Evolutionary conservation across 192 early-diverging fungal species (phyloP).

Genomic region (Dispira simplex): DNA sequence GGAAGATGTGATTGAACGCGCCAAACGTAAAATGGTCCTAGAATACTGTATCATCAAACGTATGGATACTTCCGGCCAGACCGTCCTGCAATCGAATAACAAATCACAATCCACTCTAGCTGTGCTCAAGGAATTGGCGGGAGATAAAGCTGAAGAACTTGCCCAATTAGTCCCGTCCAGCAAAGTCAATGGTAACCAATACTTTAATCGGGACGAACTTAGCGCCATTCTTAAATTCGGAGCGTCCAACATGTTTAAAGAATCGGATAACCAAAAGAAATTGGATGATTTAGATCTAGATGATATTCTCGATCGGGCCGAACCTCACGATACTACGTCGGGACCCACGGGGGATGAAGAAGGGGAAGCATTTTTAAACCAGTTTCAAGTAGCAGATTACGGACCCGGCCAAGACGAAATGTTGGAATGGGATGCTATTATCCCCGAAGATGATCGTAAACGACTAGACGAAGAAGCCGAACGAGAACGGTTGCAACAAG

Average conservation of each 20-base stretch:
- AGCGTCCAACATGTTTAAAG: conserved; percentile 92
- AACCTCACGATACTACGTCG: conserved; percentile 69
- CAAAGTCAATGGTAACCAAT: conserved; percentile 1
- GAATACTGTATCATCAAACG: conserved; percentile 99
- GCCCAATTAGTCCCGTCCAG: neutral
- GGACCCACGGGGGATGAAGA: conserved; percentile 33
- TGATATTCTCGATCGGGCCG: conserved; percentile 91
- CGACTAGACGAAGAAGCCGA: conserved; percentile 49
- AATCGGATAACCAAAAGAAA: conserved; percentile 48
- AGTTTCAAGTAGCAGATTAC: conserved; percentile 90
- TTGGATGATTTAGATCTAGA: conserved; percentile 94
- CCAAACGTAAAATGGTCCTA: conserved; percentile 98
- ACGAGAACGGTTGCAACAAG: conserved; percentile 26
- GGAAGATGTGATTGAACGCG: conserved; percentile 95
- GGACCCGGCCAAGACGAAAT: conserved; percentile 28
- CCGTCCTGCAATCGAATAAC: conserved; percentile 36
- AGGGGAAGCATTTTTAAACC: conserved; percentile 83
- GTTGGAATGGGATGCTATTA: conserved; percentile 90
- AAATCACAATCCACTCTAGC: conserved; percentile 21
- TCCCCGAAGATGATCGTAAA: conserved; percentile 72
- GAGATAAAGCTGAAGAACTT: conserved; percentile 12
- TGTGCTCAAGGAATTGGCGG: conserved; percentile 19
- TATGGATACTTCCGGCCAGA: conserved; percentile 91
- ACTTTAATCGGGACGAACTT: conserved; percentile 53
- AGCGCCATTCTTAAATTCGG: conserved; percentile 96